Percentiles rank a stretch among this genome's conserved stretches.
Evolutionary conservation across 176 grass and related monocot species (phyloP).

Genomic region (Alloteropsis semialata): DNA sequence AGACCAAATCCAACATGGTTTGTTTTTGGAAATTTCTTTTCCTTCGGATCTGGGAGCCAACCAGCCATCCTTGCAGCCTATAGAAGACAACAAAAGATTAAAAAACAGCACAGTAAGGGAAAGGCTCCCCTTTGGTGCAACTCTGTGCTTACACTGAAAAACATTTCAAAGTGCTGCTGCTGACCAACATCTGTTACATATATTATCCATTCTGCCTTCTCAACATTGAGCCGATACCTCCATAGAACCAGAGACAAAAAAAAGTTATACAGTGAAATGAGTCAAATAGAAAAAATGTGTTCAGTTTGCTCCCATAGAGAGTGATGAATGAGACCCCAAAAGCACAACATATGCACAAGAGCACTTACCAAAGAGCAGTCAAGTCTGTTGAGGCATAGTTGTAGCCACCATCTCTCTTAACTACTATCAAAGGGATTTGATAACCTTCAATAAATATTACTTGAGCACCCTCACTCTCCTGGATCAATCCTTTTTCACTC

Average conservation of each 20-base stretch:
- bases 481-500: constrained; percentile 55
- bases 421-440: constrained; percentile 90
- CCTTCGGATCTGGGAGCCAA: constrained; percentile 60
- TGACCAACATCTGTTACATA: constrained; percentile 97
- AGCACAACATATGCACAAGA: neutral
- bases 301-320: neutral
- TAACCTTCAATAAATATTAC: constrained; percentile 78
- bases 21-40: constrained; percentile 72
- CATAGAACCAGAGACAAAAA: constrained; percentile 28
- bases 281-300: constrained; percentile 8
- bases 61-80: constrained; percentile 84
- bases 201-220: constrained; percentile 96
- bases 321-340: constrained; percentile 8
- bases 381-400: constrained; percentile 97
- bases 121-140: neutral
- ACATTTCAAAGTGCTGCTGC: constrained; percentile 94
- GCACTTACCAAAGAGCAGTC: constrained; percentile 56
- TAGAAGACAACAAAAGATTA: neutral
- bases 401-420: constrained; percentile 89
- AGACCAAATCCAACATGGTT: constrained; percentile 92
- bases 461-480: constrained; percentile 76
- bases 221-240: constrained; percentile 81
- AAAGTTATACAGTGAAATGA: constrained; percentile 11
- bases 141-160: constrained; percentile 56
- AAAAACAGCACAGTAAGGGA: neutral